Evolutionary conservation across 2,329 filamentous ascomycete species (phyloP).

Genomic region (Epichloe gansuensis): DNA sequence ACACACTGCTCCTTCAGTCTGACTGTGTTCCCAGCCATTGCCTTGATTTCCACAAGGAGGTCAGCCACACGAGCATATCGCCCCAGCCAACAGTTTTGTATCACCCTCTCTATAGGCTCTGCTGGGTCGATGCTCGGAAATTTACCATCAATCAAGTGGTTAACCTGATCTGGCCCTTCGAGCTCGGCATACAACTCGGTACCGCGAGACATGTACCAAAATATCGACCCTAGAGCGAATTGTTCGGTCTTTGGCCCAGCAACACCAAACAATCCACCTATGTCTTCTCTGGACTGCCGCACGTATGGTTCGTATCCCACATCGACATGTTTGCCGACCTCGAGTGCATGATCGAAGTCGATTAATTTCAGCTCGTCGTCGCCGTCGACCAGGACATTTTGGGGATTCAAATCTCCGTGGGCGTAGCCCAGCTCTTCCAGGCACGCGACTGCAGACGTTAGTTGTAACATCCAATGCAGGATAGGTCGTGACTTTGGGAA

Average conservation of each 20-base stretch:
- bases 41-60: constrained; percentile 8
- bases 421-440: constrained; percentile 9
- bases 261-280: constrained; percentile 5
- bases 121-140: constrained; percentile 4
- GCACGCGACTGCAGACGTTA: constrained; percentile 7
- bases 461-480: constrained; percentile 9
- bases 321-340: constrained; percentile 6
- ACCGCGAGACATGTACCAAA: constrained; percentile 11
- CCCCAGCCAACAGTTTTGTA: constrained; percentile 10
- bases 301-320: constrained; percentile 13
- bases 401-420: constrained; percentile 11
- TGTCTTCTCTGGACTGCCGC: constrained; percentile 5
- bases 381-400: constrained; percentile 10
- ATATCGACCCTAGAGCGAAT: constrained; percentile 11
- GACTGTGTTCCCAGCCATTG: background rate
- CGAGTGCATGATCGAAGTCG: constrained; percentile 10
- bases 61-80: constrained; percentile 5
- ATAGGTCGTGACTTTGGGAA: constrained; percentile 1
- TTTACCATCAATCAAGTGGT: constrained; percentile 7
- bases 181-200: constrained; percentile 10
- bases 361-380: constrained; percentile 10
- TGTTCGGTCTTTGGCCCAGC: constrained; percentile 10
- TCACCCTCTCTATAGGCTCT: constrained; percentile 10
- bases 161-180: constrained; percentile 6
- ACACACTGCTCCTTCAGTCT: background rate